phyloP scores from a whole-genome alignment of 163 green algal genomes.

The Volvox carteri region DNA sequence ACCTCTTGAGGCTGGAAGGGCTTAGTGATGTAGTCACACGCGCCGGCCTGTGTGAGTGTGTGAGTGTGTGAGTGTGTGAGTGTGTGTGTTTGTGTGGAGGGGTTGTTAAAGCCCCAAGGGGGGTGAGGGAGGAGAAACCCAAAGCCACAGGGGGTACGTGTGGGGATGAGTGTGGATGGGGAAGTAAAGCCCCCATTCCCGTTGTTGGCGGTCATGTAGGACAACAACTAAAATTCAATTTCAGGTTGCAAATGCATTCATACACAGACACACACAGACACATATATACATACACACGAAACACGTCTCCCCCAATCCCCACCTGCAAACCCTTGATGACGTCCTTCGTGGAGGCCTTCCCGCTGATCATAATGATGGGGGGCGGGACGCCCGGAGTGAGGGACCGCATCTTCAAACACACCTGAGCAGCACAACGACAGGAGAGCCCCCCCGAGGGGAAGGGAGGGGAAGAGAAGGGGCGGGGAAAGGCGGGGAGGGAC shows the following conservation, averaged over 20 bases:
- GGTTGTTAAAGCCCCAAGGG: too few relatives aligned
- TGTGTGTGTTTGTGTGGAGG: neutral
- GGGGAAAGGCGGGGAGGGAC: neutral
- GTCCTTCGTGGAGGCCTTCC: constrained; percentile 66
- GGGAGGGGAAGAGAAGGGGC: neutral
- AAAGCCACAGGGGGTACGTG: too few relatives aligned
- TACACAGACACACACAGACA: too few relatives aligned
- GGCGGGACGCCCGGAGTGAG: constrained; percentile 64
- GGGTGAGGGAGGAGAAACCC: neutral
- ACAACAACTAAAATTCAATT: too few relatives aligned
- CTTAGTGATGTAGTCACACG: constrained; percentile 70
- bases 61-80: neutral
- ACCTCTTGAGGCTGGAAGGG: constrained; percentile 63
- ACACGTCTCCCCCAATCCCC: too few relatives aligned
- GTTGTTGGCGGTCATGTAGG: too few relatives aligned
- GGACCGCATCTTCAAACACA: constrained; percentile 67
- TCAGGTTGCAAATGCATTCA: too few relatives aligned
- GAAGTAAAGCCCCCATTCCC: too few relatives aligned
- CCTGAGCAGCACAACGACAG: constrained; percentile 14
- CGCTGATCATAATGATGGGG: constrained; percentile 72
- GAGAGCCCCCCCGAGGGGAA: neutral
- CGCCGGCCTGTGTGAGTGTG: constrained; percentile 37
- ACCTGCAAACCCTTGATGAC: constrained; percentile 69
- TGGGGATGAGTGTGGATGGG: too few relatives aligned
- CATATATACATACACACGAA: too few relatives aligned